These are phyloP conservation scores for Arthroderma uncinatum DNA, from an alignment of 2,329 filamentous ascomycete genomes.

Conservation along the genomic window DNA sequence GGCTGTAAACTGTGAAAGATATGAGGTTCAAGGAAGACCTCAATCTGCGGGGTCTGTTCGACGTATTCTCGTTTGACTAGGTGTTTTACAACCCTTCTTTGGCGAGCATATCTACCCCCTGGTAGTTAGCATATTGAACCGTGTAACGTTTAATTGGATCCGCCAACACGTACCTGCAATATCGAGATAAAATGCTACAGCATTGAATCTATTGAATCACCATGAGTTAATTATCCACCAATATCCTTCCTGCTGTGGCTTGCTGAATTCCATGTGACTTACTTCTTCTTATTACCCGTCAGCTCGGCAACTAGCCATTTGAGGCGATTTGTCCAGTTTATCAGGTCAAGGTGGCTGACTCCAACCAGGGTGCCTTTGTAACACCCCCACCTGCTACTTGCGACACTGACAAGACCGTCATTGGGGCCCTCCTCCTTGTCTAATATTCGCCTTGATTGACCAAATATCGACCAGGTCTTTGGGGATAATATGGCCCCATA, in stretches of 20 bases:
- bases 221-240: constrained; percentile 11
- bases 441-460: constrained; percentile 46
- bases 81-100: constrained; percentile 45
- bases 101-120: constrained; percentile 51
- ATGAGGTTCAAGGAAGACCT: too few relatives aligned
- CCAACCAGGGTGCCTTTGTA: constrained; percentile 54
- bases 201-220: constrained; percentile 46
- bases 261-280: background rate
- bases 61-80: background rate
- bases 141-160: constrained; percentile 7
- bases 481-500: constrained; percentile 51
- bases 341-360: constrained; percentile 53
- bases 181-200: constrained; percentile 53
- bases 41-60: background rate
- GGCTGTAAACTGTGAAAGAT: too few relatives aligned
- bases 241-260: background rate
- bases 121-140: background rate
- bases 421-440: constrained; percentile 46
- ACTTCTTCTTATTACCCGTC: constrained; percentile 46
- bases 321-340: constrained; percentile 55
- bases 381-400: constrained; percentile 49
- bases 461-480: constrained; percentile 46
- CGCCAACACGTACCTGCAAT: constrained; percentile 44
- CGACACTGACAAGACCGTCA: constrained; percentile 51
- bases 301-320: constrained; percentile 49